Conservation (phyloP, 768 basidiomycete genomes). For the Auriscalpium vulgare region DNA sequence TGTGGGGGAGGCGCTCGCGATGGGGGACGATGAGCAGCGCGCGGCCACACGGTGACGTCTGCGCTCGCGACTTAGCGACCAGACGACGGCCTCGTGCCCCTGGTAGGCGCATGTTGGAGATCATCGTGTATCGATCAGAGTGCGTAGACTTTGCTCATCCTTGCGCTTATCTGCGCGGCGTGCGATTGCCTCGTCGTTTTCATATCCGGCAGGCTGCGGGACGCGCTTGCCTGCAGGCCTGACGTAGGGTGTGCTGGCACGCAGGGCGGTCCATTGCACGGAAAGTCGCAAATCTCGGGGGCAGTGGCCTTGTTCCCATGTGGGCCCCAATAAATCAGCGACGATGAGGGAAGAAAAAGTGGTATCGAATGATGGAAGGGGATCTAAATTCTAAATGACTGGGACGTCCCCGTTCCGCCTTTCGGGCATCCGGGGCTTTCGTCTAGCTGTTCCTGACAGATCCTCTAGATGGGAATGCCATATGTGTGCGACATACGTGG, state of each 20-base stretch:
- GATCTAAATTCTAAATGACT: neutral
- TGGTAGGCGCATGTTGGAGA: neutral
- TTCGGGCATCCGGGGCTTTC: neutral
- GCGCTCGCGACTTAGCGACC: neutral
- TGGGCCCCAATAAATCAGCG: neutral
- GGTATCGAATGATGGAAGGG: too few species aligned
- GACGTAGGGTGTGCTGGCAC: neutral
- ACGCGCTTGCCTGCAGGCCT: neutral
- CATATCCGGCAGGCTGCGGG: neutral
- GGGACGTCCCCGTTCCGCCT: neutral
- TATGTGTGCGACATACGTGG: neutral
- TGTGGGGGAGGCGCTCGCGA: neutral
- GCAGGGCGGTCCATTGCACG: too few species aligned
- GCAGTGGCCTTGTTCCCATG: neutral
- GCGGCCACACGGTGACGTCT: neutral
- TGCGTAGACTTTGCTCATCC: neutral
- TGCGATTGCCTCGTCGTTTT: neutral
- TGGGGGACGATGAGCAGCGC: neutral
- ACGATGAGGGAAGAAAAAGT: too few species aligned
- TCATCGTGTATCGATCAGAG: neutral
- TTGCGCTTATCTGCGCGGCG: neutral
- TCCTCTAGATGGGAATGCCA: neutral
- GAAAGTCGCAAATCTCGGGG: neutral
- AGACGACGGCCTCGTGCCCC: neutral
- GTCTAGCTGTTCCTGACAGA: neutral